Conservation (phyloP, 2,329 filamentous ascomycete species). For the Fusarium camptoceras region DNA sequence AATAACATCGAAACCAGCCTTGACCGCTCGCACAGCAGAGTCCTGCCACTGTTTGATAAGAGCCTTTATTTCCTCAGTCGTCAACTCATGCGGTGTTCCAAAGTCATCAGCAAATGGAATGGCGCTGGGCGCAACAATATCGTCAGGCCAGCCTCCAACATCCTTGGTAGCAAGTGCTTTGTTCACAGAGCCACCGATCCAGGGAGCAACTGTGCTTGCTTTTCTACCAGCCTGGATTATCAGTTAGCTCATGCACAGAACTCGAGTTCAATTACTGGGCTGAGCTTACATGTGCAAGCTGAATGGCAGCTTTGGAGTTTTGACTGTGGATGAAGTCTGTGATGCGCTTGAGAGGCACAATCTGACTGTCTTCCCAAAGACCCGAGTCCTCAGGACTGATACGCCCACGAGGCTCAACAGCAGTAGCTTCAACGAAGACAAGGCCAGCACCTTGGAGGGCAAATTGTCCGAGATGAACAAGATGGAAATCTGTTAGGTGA, state of each 20-base stretch:
- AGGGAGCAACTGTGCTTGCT: constrained; percentile 70
- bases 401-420: constrained; percentile 79
- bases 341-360: constrained; percentile 75
- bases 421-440: constrained; percentile 81
- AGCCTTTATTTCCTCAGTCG: constrained; percentile 72
- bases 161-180: constrained; percentile 64
- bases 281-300: constrained; percentile 74
- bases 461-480: constrained; percentile 85
- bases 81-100: constrained; percentile 75
- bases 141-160: constrained; percentile 67
- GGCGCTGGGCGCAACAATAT: constrained; percentile 64
- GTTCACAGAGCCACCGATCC: constrained; percentile 65
- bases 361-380: constrained; percentile 87
- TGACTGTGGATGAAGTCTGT: constrained; percentile 85
- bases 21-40: constrained; percentile 69
- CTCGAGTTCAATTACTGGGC: neutral
- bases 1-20: constrained; percentile 80
- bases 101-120: constrained; percentile 71
- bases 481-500: constrained; percentile 82
- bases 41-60: constrained; percentile 73
- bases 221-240: constrained; percentile 69
- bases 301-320: constrained; percentile 79
- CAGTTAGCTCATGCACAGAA: neutral
- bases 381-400: constrained; percentile 85
- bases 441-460: constrained; percentile 80